phyloP scores from a whole-genome alignment of 2,329 filamentous ascomycete species.

The Blumeriella jaapii region DNA sequence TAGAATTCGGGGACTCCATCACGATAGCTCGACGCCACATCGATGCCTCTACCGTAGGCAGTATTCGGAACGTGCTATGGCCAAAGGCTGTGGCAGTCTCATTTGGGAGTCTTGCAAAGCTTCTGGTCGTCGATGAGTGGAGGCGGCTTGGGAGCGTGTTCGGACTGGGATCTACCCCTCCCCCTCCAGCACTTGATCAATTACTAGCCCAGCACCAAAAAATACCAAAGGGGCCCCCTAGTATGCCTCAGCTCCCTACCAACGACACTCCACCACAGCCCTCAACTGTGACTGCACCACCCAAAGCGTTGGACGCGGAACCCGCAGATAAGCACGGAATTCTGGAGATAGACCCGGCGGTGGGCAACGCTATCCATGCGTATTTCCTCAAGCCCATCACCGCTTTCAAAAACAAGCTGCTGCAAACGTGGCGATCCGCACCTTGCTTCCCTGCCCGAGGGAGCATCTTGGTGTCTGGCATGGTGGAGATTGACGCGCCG shows the following conservation, averaged over 20 bases:
- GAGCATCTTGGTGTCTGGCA: conserved; percentile 39
- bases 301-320: conserved; percentile 9
- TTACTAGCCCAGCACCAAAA: conserved; percentile 18
- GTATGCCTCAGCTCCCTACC: conserved; percentile 7
- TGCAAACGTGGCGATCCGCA: conserved; percentile 36
- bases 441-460: conserved; percentile 37
- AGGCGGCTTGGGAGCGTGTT: conserved; percentile 34
- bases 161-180: conserved; percentile 30
- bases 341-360: conserved; percentile 4
- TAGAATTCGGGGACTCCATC: conserved; percentile 39
- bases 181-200: conserved; percentile 18
- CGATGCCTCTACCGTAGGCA: conserved; percentile 35
- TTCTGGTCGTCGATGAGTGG: conserved; percentile 34
- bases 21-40: conserved; percentile 38
- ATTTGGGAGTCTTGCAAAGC: conserved; percentile 39
- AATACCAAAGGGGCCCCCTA: conserved; percentile 12
- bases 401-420: conserved; percentile 22
- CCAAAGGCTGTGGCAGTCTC: conserved; percentile 41
- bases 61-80: conserved; percentile 39
- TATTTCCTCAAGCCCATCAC: conserved; percentile 20
- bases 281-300: conserved; percentile 6
- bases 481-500: conserved; percentile 40
- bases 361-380: conserved; percentile 11
- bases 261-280: conserved; percentile 14
- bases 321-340: conserved; percentile 5